Conservation (phyloP, 371 early-diverging fungal species). For the Haplosporangium sp. region DNA sequence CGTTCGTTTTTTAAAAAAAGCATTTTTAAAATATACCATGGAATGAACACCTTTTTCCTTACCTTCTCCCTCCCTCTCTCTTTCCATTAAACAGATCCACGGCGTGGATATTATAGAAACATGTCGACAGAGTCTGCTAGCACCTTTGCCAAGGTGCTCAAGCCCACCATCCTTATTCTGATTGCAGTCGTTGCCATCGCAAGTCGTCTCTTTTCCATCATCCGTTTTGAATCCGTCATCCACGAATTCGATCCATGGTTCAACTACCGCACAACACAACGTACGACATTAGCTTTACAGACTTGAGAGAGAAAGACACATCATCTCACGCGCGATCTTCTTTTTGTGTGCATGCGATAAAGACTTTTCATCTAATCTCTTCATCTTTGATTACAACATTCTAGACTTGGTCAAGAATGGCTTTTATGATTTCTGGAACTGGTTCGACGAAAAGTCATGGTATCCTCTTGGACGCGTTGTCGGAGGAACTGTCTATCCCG, state of each 20-base stretch:
- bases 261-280: slow-evolving; percentile 98
- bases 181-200: slow-evolving; percentile 92
- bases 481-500: slow-evolving; percentile 98
- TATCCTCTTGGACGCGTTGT: slow-evolving; percentile 99
- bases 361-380: background rate
- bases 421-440: slow-evolving; percentile 98
- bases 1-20: background rate
- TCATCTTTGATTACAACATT: background rate
- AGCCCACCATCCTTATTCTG: slow-evolving; percentile 83
- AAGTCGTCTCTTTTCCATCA: slow-evolving; percentile 95
- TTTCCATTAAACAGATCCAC: background rate
- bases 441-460: slow-evolving; percentile 99
- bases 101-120: slow-evolving; percentile 1
- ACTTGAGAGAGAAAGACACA: background rate
- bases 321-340: background rate
- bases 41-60: background rate
- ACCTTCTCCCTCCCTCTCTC: background rate
- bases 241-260: slow-evolving; percentile 99
- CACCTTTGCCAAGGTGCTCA: slow-evolving; percentile 69
- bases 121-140: slow-evolving; percentile 48
- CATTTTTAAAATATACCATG: too few relatives aligned
- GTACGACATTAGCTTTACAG: slow-evolving; percentile 45
- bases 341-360: too few relatives aligned
- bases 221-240: slow-evolving; percentile 96
- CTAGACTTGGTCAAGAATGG: slow-evolving; percentile 90